phyloP scores from a whole-genome alignment of 257 asterid genomes.

The Solanum boliviense region DNA sequence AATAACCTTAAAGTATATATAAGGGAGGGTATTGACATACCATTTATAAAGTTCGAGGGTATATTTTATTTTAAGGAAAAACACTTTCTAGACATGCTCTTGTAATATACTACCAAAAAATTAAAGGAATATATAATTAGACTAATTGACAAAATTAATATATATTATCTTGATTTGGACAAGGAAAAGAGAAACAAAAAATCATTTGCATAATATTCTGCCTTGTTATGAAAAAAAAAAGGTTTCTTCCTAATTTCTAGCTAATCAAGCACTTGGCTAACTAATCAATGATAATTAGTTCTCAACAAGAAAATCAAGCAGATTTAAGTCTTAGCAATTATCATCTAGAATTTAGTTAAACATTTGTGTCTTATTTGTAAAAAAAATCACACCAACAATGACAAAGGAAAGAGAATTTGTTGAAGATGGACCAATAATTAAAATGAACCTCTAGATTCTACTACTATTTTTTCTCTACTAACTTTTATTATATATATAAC shows the following conservation, averaged over 20 bases:
- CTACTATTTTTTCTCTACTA: too few relatives aligned
- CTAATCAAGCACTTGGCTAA: neutral
- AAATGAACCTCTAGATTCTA: neutral
- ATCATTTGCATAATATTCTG: neutral
- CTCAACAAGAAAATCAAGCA: neutral
- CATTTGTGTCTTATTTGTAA: neutral
- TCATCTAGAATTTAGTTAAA: neutral
- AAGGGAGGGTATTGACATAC: too few relatives aligned
- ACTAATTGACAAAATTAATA: neutral
- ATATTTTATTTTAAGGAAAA: neutral
- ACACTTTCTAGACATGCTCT: neutral
- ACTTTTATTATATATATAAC: too few relatives aligned
- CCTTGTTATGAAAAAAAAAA: neutral
- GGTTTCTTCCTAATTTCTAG: neutral
- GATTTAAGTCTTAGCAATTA: neutral
- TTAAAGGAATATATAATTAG: neutral
- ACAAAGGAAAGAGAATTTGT: neutral
- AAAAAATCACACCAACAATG: neutral
- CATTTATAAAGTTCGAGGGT: accelerated
- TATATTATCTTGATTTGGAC: neutral
- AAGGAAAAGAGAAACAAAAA: neutral
- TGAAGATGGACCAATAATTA: neutral
- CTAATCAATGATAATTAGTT: neutral
- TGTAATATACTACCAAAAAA: neutral
- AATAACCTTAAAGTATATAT: neutral